Conservation (phyloP, 2,329 filamentous ascomycete genomes). For the Sporothrix globosa region DNA sequence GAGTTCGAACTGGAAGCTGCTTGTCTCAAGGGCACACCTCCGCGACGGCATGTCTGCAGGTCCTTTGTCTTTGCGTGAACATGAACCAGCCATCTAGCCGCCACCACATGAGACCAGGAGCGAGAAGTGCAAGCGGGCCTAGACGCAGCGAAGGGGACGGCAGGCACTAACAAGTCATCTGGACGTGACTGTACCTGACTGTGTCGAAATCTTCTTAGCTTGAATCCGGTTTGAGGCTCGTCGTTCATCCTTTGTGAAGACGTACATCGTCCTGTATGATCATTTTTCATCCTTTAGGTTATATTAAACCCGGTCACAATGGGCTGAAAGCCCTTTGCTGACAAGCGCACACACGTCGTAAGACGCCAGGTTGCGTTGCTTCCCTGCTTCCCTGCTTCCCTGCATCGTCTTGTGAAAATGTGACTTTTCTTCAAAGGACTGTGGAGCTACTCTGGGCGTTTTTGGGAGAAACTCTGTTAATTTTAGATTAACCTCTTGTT, state of each 20-base stretch:
- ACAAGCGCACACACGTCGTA: neutral
- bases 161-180: too few species aligned
- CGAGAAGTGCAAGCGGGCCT: neutral
- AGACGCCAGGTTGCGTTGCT: neutral
- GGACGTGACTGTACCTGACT: too few species aligned
- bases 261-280: too few species aligned
- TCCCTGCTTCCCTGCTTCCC: too few species aligned
- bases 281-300: too few species aligned
- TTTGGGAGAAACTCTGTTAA: neutral
- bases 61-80: neutral
- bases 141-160: constrained; percentile 4
- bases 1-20: neutral
- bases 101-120: constrained; percentile 1
- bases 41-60: neutral
- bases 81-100: too few species aligned
- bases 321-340: neutral
- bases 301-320: too few species aligned
- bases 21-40: neutral
- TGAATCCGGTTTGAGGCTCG: too few species aligned
- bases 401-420: neutral
- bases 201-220: too few species aligned
- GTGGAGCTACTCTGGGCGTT: neutral
- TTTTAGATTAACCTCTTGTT: constrained; percentile 21
- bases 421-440: neutral
- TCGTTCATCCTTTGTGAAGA: too few species aligned